These are phyloP conservation scores for Leccinum griseonigrum DNA, from an alignment of 1,284 basidiomycete species.

Conservation along the genomic window DNA sequence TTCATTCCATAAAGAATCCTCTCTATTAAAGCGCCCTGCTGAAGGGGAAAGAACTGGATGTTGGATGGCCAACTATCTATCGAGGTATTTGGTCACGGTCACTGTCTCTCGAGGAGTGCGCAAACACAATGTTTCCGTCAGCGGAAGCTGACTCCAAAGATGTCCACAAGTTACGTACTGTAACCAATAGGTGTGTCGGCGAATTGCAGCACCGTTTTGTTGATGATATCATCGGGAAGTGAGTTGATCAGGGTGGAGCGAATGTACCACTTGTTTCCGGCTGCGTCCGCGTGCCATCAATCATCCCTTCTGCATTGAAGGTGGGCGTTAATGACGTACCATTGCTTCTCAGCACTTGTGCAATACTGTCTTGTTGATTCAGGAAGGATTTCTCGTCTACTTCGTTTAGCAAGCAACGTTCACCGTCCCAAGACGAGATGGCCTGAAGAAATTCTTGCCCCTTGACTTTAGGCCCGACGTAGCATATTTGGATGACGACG, in stretches of 20 bases:
- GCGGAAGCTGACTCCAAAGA: not conserved
- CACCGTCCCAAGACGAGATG: constrained; percentile 84
- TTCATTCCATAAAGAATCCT: no score
- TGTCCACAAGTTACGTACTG: constrained; percentile 51
- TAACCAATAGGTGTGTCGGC: constrained; percentile 80
- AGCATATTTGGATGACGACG: constrained; percentile 89
- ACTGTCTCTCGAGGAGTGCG: constrained; percentile 25
- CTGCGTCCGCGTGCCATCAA: constrained; percentile 32
- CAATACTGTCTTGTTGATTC: constrained; percentile 86
- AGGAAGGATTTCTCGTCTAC: constrained; percentile 87
- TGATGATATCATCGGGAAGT: constrained; percentile 83
- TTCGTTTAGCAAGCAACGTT: constrained; percentile 79
- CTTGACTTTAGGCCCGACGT: constrained; percentile 69
- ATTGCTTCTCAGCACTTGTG: constrained; percentile 82
- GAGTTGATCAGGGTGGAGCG: constrained; percentile 77
- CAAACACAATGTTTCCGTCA: not conserved
- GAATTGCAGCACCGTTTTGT: constrained; percentile 80
- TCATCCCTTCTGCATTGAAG: not conserved
- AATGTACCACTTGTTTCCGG: constrained; percentile 87
- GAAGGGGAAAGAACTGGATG: no score
- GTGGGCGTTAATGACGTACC: constrained; percentile 37
- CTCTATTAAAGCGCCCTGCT: no score
- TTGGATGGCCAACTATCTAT: no score
- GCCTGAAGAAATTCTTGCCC: constrained; percentile 80
- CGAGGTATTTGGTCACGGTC: no score